Conservation (phyloP, 2,329 filamentous ascomycete genomes). For the Sporothrix pallida region DNA sequence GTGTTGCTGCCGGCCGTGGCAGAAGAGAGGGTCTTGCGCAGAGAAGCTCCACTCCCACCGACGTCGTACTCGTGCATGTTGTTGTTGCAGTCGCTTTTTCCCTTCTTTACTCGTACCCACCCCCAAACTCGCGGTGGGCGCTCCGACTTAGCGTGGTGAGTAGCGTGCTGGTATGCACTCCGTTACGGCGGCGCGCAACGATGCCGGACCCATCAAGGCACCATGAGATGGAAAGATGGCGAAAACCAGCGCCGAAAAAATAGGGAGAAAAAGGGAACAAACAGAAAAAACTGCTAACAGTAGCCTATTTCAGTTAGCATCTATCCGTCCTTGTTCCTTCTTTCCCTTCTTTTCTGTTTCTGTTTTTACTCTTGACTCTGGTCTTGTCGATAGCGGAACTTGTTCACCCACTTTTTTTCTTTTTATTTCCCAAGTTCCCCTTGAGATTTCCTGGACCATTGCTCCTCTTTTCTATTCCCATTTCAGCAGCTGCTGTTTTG, state of each 20-base stretch:
- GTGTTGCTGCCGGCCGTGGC: neutral
- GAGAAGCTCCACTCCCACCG: slow-evolving; percentile 10
- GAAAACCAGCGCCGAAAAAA: slow-evolving; percentile 4
- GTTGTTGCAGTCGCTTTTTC: slow-evolving; percentile 9
- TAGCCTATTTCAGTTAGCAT: slow-evolving; percentile 30
- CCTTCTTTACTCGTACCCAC: neutral
- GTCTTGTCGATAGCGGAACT: slow-evolving; percentile 18
- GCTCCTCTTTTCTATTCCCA: slow-evolving; percentile 16
- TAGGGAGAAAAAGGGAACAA: neutral
- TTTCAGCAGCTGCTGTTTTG: slow-evolving; percentile 22
- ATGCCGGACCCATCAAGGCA: slow-evolving; percentile 27
- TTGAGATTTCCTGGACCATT: slow-evolving; percentile 16
- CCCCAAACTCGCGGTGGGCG: slow-evolving; percentile 20
- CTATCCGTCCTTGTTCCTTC: neutral
- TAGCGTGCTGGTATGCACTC: slow-evolving; percentile 27
- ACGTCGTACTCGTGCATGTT: slow-evolving; percentile 3
- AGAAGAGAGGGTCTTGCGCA: neutral
- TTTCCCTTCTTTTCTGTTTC: neutral
- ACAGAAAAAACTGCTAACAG: slow-evolving; percentile 7
- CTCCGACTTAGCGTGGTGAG: slow-evolving; percentile 16
- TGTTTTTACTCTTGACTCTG: neutral
- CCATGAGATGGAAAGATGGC: neutral
- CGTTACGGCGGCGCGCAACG: slow-evolving; percentile 32
- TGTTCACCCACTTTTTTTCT: slow-evolving; percentile 26
- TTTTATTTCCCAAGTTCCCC: slow-evolving; percentile 10